These are phyloP conservation scores for Betula pendula DNA, from an alignment of 306 rosid species.

Conservation along the genomic window DNA sequence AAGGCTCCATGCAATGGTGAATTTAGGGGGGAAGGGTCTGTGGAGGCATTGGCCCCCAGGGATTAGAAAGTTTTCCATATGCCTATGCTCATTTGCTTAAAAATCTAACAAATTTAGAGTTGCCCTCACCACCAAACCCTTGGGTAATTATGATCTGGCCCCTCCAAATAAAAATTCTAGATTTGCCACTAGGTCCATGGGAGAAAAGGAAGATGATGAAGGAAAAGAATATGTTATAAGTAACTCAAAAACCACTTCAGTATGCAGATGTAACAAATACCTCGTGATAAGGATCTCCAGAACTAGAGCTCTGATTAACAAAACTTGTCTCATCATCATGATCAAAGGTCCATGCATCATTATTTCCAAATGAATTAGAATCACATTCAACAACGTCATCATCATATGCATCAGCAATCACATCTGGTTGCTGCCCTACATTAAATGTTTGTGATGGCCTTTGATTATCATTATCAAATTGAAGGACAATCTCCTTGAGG, in stretches of 20 bases:
- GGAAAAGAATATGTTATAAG: neutral
- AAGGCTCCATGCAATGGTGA: neutral
- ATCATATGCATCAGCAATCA: neutral
- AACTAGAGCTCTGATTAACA: slow-evolving; percentile 6
- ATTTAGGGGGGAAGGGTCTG: neutral
- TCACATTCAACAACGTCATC: slow-evolving; percentile 7
- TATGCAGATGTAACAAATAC: neutral
- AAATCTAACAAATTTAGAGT: neutral
- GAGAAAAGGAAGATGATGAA: neutral
- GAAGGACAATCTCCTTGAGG: slow-evolving; percentile 15
- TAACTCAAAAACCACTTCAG: neutral
- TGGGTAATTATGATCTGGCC: neutral
- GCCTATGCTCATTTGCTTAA: neutral
- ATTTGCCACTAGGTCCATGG: neutral
- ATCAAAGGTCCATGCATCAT: neutral
- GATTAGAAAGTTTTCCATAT: neutral
- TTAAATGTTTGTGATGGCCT: slow-evolving; percentile 11
- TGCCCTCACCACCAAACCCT: neutral
- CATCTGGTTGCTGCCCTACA: slow-evolving; percentile 15
- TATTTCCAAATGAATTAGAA: neutral
- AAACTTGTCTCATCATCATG: neutral
- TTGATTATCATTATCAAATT: slow-evolving; percentile 25
- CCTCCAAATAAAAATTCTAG: neutral
- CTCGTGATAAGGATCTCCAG: slow-evolving; percentile 15
- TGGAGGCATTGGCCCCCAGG: neutral